A percentile compares a stretch with the other conserved stretches of the same genome.
Evolutionary conservation across 2,329 filamentous ascomycete species (phyloP).

Genomic region (Calcarisporium arbuscula): DNA sequence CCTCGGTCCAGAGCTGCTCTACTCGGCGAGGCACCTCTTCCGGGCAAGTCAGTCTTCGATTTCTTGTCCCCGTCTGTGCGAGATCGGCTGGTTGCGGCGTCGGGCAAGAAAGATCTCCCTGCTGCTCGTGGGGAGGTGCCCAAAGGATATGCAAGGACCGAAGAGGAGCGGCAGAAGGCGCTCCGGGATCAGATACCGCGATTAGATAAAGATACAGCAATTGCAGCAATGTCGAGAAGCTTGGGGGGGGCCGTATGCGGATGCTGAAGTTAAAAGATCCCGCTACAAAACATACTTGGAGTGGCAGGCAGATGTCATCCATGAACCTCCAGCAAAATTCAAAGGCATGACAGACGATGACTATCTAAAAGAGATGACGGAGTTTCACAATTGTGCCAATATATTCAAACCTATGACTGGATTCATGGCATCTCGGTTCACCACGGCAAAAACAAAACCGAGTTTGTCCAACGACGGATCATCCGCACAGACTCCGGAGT

Average conservation of each 20-base stretch:
- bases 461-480: conserved; percentile 15
- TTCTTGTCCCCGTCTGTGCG: conserved; percentile 75
- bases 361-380: conserved; percentile 70
- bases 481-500: conserved; percentile 18
- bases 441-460: conserved; percentile 53
- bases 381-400: conserved; percentile 61
- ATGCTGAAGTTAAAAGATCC: conserved; percentile 70
- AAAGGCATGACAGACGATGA: conserved; percentile 53
- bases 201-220: conserved; percentile 59
- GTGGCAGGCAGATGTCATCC: conserved; percentile 47
- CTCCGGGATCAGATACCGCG: conserved; percentile 54
- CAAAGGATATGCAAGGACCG: conserved; percentile 53
- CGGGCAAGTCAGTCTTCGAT: conserved; percentile 93
- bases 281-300: conserved; percentile 81
- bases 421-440: conserved; percentile 90
- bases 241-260: conserved; percentile 69
- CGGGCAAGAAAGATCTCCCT: conserved; percentile 72
- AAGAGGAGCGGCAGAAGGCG: conserved; percentile 55
- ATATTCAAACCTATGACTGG: conserved; percentile 91
- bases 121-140: conserved; percentile 70
- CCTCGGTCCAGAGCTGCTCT: conserved; percentile 70
- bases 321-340: conserved; percentile 45
- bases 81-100: conserved; percentile 67
- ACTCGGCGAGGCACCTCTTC: conserved; percentile 69
- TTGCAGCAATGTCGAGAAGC: conserved; percentile 62